Percentiles rank a stretch among this genome's conserved stretches.
These are phyloP conservation scores for Trypanosoma grayi DNA, from an alignment of 208 protist genomes.

Conservation along the genomic window DNA sequence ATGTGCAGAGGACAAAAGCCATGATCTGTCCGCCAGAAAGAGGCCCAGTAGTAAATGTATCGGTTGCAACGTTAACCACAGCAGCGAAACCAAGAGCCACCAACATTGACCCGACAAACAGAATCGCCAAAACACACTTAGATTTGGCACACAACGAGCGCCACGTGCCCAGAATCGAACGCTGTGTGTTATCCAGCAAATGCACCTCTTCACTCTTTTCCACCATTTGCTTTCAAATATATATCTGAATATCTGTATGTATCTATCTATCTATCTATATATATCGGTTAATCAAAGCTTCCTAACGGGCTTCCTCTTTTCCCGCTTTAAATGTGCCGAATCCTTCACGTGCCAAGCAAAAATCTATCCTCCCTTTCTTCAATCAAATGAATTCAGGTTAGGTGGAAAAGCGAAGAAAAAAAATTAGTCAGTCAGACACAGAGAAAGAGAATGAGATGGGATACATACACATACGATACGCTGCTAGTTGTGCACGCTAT, in stretches of 20 bases:
- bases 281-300: not conserved
- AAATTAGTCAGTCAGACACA: not conserved
- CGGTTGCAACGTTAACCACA: not conserved
- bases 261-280: not conserved
- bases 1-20: slow-evolving; percentile 19
- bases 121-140: not conserved
- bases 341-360: not conserved
- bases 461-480: not conserved
- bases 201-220: too few species aligned
- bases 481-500: too few species aligned
- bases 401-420: slow-evolving; percentile 22
- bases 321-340: not conserved
- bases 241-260: not conserved
- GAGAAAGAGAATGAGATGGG: not conserved
- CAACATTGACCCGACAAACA: not conserved
- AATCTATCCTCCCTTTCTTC: not conserved
- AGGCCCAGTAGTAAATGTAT: slow-evolving; percentile 19
- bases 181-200: too few species aligned
- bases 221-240: not conserved
- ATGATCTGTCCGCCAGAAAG: slow-evolving; percentile 34
- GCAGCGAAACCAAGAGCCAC: not conserved
- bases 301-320: too few species aligned
- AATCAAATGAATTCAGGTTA: not conserved
- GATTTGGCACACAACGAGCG: not conserved
- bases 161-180: too few species aligned